Percentiles rank a stretch among this genome's conserved stretches.
Evolutionary conservation across 768 basidiomycete species (phyloP).

Genomic region (Gelatoporia subvermispora): DNA sequence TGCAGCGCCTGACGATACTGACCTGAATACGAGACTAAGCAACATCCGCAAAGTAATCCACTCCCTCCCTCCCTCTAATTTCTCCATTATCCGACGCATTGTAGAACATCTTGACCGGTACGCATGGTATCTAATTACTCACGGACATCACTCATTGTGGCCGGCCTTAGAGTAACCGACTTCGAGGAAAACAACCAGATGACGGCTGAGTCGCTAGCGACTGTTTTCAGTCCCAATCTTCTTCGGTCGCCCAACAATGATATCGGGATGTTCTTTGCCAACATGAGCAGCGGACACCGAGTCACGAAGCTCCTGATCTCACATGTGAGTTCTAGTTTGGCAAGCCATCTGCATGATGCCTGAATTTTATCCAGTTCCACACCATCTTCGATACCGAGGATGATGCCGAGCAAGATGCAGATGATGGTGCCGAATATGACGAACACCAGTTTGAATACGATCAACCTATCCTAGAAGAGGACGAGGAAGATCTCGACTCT

Average conservation of each 20-base stretch:
- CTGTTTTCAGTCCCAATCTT: conserved; percentile 82
- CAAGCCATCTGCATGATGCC: conserved; percentile 40
- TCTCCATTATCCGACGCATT: conserved; percentile 74
- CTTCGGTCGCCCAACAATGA: conserved; percentile 75
- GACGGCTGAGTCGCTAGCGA: conserved; percentile 80
- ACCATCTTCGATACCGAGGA: conserved; percentile 59
- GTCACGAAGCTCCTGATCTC: conserved; percentile 74
- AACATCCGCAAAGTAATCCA: conserved; percentile 67
- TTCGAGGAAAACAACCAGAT: conserved; percentile 88
- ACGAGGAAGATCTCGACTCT: conserved; percentile 30
- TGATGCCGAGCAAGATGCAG: conserved; percentile 32
- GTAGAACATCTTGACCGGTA: conserved; percentile 80
- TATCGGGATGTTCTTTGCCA: conserved; percentile 70
- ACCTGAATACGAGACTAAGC: conserved; percentile 60
- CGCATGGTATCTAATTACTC: conserved; percentile 11
- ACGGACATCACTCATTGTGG: neutral
- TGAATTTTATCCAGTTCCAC: conserved; percentile 25
- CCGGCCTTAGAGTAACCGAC: conserved; percentile 63
- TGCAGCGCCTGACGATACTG: conserved; percentile 43
- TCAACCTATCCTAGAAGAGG: conserved; percentile 63
- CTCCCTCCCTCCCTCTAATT: conserved; percentile 64
- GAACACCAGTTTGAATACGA: conserved; percentile 66
- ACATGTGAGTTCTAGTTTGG: conserved; percentile 47
- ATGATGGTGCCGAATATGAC: conserved; percentile 52
- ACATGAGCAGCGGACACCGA: conserved; percentile 74